Evolutionary conservation across 192 early-diverging fungal species (phyloP).

Genomic region (Spinellus fusiger): DNA sequence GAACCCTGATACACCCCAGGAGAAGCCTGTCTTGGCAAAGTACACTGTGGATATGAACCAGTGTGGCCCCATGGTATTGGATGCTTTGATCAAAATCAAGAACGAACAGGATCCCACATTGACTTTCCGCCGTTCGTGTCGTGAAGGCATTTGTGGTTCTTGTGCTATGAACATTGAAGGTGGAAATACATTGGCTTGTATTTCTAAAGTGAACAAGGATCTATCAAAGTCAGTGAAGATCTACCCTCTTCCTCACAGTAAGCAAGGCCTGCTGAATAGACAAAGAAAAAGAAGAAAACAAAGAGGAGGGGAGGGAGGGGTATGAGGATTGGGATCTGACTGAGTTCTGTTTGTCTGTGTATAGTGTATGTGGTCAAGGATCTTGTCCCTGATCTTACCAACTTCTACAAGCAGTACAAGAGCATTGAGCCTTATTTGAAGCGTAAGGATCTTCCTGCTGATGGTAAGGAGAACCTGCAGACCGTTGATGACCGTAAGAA

Average conservation of each 20-base stretch:
- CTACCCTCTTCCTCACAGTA: constrained; percentile 94
- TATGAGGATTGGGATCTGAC: too few species aligned
- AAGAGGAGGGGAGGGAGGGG: neutral
- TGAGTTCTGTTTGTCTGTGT: neutral
- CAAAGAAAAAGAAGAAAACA: neutral
- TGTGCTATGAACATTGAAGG: constrained; percentile 99
- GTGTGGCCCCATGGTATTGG: constrained; percentile 95
- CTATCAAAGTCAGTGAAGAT: constrained; percentile 68
- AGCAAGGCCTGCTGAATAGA: constrained; percentile 7
- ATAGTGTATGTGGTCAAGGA: constrained; percentile 93
- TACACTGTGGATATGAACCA: constrained; percentile 89
- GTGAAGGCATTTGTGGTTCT: constrained; percentile 96
- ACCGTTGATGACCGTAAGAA: constrained; percentile 92
- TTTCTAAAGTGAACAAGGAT: constrained; percentile 77
- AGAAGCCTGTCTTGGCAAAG: constrained; percentile 80
- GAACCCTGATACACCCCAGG: constrained; percentile 85
- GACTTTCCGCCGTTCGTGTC: constrained; percentile 93
- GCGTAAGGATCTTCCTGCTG: constrained; percentile 63
- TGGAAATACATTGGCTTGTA: constrained; percentile 90
- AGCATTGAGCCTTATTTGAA: constrained; percentile 95
- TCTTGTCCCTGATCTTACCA: constrained; percentile 91
- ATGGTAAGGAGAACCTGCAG: constrained; percentile 86
- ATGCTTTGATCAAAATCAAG: constrained; percentile 96
- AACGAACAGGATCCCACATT: constrained; percentile 92
- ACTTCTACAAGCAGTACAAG: constrained; percentile 98